These are phyloP conservation scores for Extremus antarcticus DNA, from an alignment of 495 filamentous ascomycete species.

Conservation along the genomic window DNA sequence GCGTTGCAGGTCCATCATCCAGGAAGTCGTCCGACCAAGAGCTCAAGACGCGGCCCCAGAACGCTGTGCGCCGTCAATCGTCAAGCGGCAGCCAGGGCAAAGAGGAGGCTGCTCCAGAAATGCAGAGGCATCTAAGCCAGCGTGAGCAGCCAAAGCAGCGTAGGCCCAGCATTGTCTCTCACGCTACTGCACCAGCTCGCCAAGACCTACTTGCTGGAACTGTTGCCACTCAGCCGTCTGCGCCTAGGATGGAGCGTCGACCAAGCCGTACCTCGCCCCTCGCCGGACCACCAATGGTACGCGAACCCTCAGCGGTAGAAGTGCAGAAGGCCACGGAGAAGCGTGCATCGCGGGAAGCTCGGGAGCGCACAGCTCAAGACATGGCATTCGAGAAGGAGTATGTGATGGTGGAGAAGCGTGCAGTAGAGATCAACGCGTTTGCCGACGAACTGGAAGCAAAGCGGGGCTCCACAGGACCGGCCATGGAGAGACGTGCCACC, in stretches of 20 bases:
- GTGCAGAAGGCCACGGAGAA: constrained; percentile 21
- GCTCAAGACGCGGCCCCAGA: background rate
- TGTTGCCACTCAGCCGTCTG: constrained; percentile 4
- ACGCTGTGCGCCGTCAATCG: constrained; percentile 1
- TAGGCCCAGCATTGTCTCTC: constrained; percentile 33
- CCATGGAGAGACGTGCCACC: constrained; percentile 58
- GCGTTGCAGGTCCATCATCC: background rate
- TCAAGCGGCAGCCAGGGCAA: constrained; percentile 1
- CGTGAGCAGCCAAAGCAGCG: constrained; percentile 15
- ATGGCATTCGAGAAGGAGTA: constrained; percentile 87
- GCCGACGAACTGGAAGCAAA: constrained; percentile 79
- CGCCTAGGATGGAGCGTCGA: constrained; percentile 37
- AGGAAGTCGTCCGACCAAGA: constrained; percentile 14
- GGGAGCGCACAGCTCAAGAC: constrained; percentile 72
- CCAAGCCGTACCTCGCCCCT: constrained; percentile 39
- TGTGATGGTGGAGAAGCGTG: constrained; percentile 87
- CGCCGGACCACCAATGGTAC: constrained; percentile 35
- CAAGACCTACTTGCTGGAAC: constrained; percentile 38
- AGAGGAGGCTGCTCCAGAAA: background rate
- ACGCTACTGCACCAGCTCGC: constrained; percentile 52
- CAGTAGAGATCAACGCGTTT: constrained; percentile 92
- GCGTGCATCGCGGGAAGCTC: constrained; percentile 43
- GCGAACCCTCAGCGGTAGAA: constrained; percentile 30
- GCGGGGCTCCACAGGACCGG: constrained; percentile 23
- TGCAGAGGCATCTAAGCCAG: constrained; percentile 12